Evolutionary conservation across 2,329 filamentous ascomycete species (phyloP), one percentile per base, ranked within the genome.

Genomic region (Trichoderma simmonsii): DNA sequence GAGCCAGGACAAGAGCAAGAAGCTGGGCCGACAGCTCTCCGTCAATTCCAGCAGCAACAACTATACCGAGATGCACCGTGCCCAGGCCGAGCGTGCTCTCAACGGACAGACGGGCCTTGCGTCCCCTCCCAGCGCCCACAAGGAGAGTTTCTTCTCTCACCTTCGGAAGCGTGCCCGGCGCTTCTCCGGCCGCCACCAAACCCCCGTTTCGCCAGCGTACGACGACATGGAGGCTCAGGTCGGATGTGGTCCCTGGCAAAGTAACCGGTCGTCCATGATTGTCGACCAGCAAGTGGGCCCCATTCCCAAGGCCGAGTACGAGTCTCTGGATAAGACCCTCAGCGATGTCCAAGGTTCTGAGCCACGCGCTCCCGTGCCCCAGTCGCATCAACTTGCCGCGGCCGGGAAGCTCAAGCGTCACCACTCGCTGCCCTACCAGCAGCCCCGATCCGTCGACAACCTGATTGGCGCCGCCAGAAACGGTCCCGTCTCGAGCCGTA

Each of bases 71-170:
- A 85, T 93, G 75, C 94, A 97, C 80, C 89, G 95, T 70, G 93
- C 95, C 82, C 94, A 98, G 81, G 94, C 95, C 15, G 95, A 98
- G 81, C 89, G 93, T 74, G 94, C 94, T 48, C 86, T 98, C 60
- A 98, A 94, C 79, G 96, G 95, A 68, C 91, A 92, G 77, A 88
- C 87, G 39, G 92, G 91, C 26, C 85, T 95, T 28, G 90, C 88
- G 18, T 96, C 94, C 6, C 93, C 94, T 4, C 90, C 91, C 0
- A 91, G 88, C 77, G 93, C 89, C 21, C 93, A 94, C 71, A 97
- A 97, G 79, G 96, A 99, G 81, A 94, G 96, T 81, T 99, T 99
- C 85, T 99, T 99, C 83, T 98, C 96, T 0, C 96, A 99, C 80
- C 87, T 99, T 8, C 90, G 96, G 71, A 99, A 99, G 83, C 91